Evolutionary conservation across 257 asterid species (phyloP).

Genomic region (Fraxinus americana): DNA sequence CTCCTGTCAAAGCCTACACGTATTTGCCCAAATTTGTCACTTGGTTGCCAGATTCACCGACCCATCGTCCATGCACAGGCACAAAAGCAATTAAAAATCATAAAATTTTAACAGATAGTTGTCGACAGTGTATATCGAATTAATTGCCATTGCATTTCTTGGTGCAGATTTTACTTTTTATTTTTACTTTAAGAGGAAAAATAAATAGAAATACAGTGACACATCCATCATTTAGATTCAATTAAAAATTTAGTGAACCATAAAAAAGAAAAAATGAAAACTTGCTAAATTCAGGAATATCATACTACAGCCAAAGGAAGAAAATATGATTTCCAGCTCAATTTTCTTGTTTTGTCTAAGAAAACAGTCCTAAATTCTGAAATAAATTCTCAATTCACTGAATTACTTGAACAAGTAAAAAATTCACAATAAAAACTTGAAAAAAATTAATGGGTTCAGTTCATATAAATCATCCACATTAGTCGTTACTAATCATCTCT

Average conservation of each 20-base stretch:
- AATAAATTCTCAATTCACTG: neutral
- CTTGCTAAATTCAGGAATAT: neutral
- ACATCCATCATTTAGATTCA: neutral
- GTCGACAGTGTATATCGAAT: neutral
- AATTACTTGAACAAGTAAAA: neutral
- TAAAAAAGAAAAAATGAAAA: too few species aligned
- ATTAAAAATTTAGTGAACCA: neutral
- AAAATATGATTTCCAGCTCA: neutral
- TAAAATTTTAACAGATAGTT: too few species aligned
- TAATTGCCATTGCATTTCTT: too few species aligned
- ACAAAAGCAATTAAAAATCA: neutral
- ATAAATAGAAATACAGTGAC: neutral
- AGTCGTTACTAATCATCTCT: neutral
- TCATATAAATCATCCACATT: neutral
- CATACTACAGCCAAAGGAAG: neutral
- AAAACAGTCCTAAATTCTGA: neutral
- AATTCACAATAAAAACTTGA: neutral
- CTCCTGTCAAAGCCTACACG: conserved; percentile 35
- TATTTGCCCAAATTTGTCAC: neutral
- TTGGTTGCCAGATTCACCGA: too few species aligned
- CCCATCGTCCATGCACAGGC: neutral
- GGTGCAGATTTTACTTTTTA: neutral
- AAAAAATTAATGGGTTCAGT: neutral
- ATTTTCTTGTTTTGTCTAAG: neutral
- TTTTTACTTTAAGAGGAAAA: neutral